phyloP scores from a whole-genome alignment of 2,329 filamentous ascomycete genomes.

The Eutypa lata region DNA sequence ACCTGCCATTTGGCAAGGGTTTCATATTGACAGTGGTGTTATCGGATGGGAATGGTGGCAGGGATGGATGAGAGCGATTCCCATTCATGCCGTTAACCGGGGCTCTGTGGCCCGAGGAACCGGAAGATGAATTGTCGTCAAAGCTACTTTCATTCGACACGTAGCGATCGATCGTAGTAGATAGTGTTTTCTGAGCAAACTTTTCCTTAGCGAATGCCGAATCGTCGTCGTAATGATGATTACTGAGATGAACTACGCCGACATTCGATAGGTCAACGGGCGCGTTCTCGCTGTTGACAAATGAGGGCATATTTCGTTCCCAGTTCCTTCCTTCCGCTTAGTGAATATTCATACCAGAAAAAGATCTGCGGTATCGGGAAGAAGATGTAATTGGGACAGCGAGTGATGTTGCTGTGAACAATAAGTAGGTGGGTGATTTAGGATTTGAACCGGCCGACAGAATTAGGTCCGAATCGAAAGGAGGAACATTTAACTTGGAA shows the following conservation, averaged over 20 bases:
- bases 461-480: too few species aligned
- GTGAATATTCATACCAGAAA: too few species aligned
- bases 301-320: constrained; percentile 47
- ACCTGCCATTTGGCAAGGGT: constrained; percentile 55
- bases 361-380: too few species aligned
- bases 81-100: constrained; percentile 37
- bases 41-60: constrained; percentile 16
- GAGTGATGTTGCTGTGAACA: too few species aligned
- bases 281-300: constrained; percentile 42
- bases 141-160: constrained; percentile 45
- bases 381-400: too few species aligned
- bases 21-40: constrained; percentile 53
- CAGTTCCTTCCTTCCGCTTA: too few species aligned
- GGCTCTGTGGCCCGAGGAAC: constrained; percentile 45
- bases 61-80: neutral
- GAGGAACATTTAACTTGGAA: neutral
- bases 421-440: too few species aligned
- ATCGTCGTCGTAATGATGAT: constrained; percentile 27
- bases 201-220: constrained; percentile 24
- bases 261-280: constrained; percentile 26
- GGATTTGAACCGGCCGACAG: too few species aligned
- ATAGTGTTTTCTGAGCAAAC: constrained; percentile 30
- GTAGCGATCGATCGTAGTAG: constrained; percentile 31
- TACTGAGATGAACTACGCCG: constrained; percentile 27
- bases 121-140: constrained; percentile 52